Percentiles rank a stretch among this genome's conserved stretches.
These are phyloP conservation scores for Thraustochytrium aureum DNA, from an alignment of 352 stramenopile genomes.

Conservation along the genomic window DNA sequence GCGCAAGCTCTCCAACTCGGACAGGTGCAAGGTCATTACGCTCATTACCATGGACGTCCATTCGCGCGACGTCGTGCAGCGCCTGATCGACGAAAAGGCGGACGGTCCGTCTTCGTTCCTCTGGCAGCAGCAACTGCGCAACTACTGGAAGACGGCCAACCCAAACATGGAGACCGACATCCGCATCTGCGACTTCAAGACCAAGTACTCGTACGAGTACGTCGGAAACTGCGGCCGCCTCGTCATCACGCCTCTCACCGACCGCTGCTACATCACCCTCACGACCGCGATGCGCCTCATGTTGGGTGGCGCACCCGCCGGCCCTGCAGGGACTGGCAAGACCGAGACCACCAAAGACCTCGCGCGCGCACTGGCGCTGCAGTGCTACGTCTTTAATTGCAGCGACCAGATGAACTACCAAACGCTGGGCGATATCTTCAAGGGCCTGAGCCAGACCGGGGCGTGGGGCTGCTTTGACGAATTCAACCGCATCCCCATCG, in stretches of 20 bases:
- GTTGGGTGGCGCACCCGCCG: constrained; percentile 97
- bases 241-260: constrained; percentile 99
- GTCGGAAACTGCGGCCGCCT: constrained; percentile 98
- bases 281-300: constrained; percentile 98
- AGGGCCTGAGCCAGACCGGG: constrained; percentile 98
- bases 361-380: constrained; percentile 97
- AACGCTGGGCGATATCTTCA: constrained; percentile 99
- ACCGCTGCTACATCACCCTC: constrained; percentile 99
- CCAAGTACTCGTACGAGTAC: constrained; percentile 99
- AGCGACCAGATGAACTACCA: constrained; percentile 99
- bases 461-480: constrained; percentile 99
- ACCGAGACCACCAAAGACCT: constrained; percentile 99
- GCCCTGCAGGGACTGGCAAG: constrained; percentile 98
- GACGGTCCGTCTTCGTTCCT: constrained; percentile 74
- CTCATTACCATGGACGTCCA: constrained; percentile 99
- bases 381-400: constrained; percentile 99
- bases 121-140: constrained; percentile 99
- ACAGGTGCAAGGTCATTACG: constrained; percentile 98
- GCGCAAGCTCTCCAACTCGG: constrained; percentile 60
- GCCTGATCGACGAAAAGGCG: constrained; percentile 66
- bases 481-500: constrained; percentile 99
- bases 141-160: constrained; percentile 79
- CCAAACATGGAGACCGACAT: constrained; percentile 74
- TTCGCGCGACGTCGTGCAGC: constrained; percentile 93
- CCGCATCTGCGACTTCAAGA: constrained; percentile 60